These are phyloP conservation scores for Paramyrothecium roridum DNA, from an alignment of 2,329 filamentous ascomycete species.

Conservation along the genomic window DNA sequence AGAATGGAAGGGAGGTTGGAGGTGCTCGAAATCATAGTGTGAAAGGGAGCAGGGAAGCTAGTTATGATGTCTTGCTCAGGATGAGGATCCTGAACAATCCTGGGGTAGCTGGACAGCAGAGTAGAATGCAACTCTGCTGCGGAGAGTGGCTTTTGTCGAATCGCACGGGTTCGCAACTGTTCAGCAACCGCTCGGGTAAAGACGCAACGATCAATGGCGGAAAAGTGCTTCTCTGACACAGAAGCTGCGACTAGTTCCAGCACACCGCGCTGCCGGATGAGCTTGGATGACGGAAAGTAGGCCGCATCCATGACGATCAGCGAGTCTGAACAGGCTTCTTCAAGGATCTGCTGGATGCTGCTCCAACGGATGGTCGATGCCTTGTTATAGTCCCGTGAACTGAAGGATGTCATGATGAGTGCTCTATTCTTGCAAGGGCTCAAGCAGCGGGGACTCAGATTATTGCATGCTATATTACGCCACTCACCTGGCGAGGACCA, in stretches of 20 bases:
- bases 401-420: conserved; percentile 18
- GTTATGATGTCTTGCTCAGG: conserved; percentile 43
- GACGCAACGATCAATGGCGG: conserved; percentile 43
- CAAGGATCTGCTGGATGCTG: conserved; percentile 52
- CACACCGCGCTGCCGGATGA: conserved; percentile 49
- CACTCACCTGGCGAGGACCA: conserved; percentile 54
- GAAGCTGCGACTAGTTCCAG: conserved; percentile 56
- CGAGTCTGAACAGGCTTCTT: conserved; percentile 53
- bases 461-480: not conserved
- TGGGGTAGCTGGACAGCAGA: conserved; percentile 49
- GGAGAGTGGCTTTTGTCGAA: conserved; percentile 43
- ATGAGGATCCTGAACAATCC: conserved; percentile 46
- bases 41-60: conserved; percentile 52
- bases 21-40: conserved; percentile 53
- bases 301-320: conserved; percentile 58
- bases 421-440: not conserved
- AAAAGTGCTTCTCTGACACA: conserved; percentile 48
- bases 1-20: conserved; percentile 54
- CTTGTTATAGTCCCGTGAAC: conserved; percentile 43
- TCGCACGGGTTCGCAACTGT: conserved; percentile 44
- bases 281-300: conserved; percentile 52
- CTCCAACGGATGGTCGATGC: conserved; percentile 52
- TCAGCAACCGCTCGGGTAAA: conserved; percentile 51
- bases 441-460: not conserved
- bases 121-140: conserved; percentile 53